phyloP scores from a whole-genome alignment of 345 rosid genomes.

The Lumnitzera littorea region DNA sequence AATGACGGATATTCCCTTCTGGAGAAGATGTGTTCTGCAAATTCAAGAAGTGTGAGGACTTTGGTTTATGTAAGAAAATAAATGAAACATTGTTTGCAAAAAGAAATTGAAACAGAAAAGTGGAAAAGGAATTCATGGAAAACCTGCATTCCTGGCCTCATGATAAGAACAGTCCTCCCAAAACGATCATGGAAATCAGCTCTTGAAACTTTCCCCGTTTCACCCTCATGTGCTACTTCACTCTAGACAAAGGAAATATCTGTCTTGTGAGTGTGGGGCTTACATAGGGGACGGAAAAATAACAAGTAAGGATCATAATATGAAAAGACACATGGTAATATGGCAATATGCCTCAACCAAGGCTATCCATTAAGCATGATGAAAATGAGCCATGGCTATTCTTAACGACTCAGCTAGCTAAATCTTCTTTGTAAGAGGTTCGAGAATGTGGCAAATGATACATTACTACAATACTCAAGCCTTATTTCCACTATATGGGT shows the following conservation, averaged over 20 bases:
- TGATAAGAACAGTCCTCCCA: constrained; percentile 81
- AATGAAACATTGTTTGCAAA: not conserved
- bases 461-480: too few species aligned
- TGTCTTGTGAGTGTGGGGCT: not conserved
- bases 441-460: too few species aligned
- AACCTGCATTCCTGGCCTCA: constrained; percentile 93
- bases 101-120: not conserved
- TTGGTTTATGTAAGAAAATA: not conserved
- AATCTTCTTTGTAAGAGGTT: too few species aligned
- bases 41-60: not conserved
- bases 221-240: constrained; percentile 88
- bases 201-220: constrained; percentile 80
- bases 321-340: too few species aligned
- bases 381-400: too few species aligned
- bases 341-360: too few species aligned
- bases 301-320: too few species aligned
- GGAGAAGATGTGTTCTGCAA: constrained; percentile 64
- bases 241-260: constrained; percentile 22
- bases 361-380: too few species aligned
- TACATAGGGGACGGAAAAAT: not conserved
- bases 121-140: not conserved
- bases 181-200: constrained; percentile 66
- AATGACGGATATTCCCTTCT: constrained; percentile 67
- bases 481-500: too few species aligned
- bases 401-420: too few species aligned